Base-by-base conservation (phyloP, 2,329 filamentous ascomycete species). In the Cordyceps pruinosa region DNA sequence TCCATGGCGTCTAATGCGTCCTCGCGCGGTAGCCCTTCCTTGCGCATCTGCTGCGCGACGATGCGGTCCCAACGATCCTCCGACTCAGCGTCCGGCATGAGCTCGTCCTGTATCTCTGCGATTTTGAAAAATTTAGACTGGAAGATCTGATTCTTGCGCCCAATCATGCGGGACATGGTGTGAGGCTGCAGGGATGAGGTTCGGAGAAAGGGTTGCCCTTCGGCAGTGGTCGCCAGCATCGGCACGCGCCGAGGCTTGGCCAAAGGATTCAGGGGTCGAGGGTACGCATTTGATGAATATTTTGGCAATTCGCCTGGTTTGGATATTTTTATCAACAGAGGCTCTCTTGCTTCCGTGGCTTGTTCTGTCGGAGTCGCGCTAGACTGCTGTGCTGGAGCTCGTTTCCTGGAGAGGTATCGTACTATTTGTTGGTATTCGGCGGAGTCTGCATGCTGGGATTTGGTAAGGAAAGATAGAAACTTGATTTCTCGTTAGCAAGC, bases 111-210 rank as follows among this genome's bases (percentile, higher is more conserved):
- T 23, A 83, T 63, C 7, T 70, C 63, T 9, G 74, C 60, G 1
- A 75, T 63, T 17, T 65, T 65, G 47, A 72, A 58, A 13, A 79
- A 68, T 17, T 76, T 70, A 45, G 67, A 66, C 44, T 75, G 69
- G n/a, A 77, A 77, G 39, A 71, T 66, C 4, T 66, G 59, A 19
- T 79, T 68, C 63, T 81, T 82, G 50, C 80, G 72, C 10, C 75
- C 72, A 2, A 92, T 64, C 17, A 86, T 76, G 9, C 79, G 72
- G n/a, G 77, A 80, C 21, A 92, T 69, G n/a, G 71, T 70, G 1
- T 67, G 66, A 2, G 85, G 79, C 68, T 91, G 86, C 5, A 85
- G 84, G 68, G 87, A 88, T 60, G 74, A 77, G 45, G 86, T 70
- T 35, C 88, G 82, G 28, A 93, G 68, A 64, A 91, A 87, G 1